Base-by-base conservation (phyloP, 2,329 filamentous ascomycete species). In the Mycocentrospora acerina region DNA sequence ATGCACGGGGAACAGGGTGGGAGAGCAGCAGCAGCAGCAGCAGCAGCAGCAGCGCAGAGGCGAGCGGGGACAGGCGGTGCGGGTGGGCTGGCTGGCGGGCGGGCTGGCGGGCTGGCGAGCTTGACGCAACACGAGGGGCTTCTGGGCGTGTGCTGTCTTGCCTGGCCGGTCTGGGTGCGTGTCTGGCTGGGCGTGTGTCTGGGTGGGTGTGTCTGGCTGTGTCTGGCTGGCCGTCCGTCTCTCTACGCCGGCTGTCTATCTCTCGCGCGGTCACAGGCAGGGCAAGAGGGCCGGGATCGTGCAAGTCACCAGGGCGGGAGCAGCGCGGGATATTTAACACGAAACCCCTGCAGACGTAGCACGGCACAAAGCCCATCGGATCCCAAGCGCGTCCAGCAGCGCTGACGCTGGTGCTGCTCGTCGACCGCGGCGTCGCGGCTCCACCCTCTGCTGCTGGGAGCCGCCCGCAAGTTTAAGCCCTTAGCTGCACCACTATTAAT, bases 251-350 rank as follows among this genome's bases (percentile, higher is more conserved):
- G n/a, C n/a, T n/a, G n/a, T n/a, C n/a, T n/a, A n/a, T n/a, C n/a
- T n/a, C n/a, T n/a, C n/a, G n/a, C n/a, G n/a, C n/a, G n/a, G n/a
- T n/a, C n/a, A n/a, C n/a, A 46, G 41, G 47, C 35, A 37, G 29
- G 35, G 40, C 48, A 38, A 27, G 18, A 39, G 27, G 40, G 49
- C 50, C 45, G 46, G 55, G 53, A 47, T 55, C 42, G 46, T 42
- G 44, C 37, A 46, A 51, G 44, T 46, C 38, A 41, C 40, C 45
- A 54, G 49, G 46, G 44, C 42, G 42, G 35, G 37, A 55, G 55
- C 45, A 48, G 35, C 41, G 46, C 50, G 50, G 42, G 48, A 49
- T 55, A 57, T 59, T 57, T 58, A 56, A 60, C 43, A 35, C 48
- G 34, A 39, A 38, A 35, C 51, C 53, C 49, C 51, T 52, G 51